These are phyloP conservation scores for Xanthoparmelia taractica DNA, from an alignment of 495 filamentous ascomycete species.

Conservation along the genomic window DNA sequence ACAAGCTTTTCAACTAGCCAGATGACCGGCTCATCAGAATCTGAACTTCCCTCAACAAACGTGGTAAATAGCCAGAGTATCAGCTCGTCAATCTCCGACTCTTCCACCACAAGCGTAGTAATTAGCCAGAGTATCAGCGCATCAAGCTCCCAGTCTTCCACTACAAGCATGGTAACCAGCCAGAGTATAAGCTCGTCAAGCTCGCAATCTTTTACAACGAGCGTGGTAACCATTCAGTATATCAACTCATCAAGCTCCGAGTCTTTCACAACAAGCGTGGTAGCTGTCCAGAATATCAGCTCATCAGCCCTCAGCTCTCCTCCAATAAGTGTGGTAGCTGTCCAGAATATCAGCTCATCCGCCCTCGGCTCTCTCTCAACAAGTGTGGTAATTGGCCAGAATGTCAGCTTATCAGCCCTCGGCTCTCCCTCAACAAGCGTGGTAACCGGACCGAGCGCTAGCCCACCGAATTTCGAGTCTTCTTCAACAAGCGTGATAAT, in stretches of 20 bases:
- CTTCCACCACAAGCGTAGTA: too few species aligned
- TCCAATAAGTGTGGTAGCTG: neutral
- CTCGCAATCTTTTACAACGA: neutral
- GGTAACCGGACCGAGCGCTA: neutral
- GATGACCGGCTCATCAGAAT: neutral
- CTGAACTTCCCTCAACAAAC: too few species aligned
- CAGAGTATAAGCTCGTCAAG: neutral
- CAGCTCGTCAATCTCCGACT: neutral
- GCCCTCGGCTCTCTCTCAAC: neutral
- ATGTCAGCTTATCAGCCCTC: neutral
- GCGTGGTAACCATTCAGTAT: neutral
- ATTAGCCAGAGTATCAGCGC: neutral
- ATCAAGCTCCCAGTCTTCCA: neutral
- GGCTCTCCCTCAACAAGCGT: neutral
- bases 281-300: neutral
- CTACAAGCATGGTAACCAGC: too few species aligned
- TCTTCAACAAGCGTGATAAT: neutral
- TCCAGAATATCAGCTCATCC: neutral
- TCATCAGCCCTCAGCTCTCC: neutral
- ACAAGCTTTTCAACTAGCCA: neutral
- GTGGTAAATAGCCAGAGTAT: neutral
- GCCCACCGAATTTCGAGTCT: neutral
- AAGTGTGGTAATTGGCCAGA: neutral
- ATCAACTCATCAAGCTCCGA: neutral
- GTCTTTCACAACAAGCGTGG: neutral